Percentiles rank a stretch among this genome's conserved stretches.
phyloP scores from a whole-genome alignment of 352 stramenopile species.

The Blastocystis sp. region DNA sequence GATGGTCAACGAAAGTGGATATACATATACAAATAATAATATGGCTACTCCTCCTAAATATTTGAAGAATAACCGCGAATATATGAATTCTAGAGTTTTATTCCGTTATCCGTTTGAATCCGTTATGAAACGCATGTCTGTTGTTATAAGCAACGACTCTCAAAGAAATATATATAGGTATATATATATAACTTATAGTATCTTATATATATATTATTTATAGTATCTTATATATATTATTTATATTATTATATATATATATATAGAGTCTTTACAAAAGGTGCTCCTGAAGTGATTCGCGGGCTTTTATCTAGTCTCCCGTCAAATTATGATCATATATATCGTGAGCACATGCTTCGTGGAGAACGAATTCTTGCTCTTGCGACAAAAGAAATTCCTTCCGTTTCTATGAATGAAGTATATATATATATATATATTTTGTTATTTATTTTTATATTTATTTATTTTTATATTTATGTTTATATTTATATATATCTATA shows the following conservation, averaged over 20 bases:
- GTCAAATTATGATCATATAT: constrained; percentile 57
- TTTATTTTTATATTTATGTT: too few relatives aligned
- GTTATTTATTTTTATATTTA: too few relatives aligned
- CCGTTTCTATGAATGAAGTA: constrained; percentile 1
- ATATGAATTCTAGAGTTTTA: constrained; percentile 15
- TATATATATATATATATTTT: too few relatives aligned
- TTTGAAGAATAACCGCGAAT: constrained; percentile 56
- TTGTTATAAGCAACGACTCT: too few relatives aligned
- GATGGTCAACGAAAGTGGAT: constrained; percentile 82
- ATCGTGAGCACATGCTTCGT: constrained; percentile 50
- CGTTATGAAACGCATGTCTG: constrained; percentile 24
- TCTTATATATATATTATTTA: too few relatives aligned
- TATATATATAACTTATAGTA: too few relatives aligned
- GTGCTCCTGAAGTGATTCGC: constrained; percentile 75
- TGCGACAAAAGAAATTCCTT: constrained; percentile 68
- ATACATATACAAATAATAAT: constrained; percentile 42
- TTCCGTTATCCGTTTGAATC: constrained; percentile 25
- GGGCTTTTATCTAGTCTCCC: constrained; percentile 64
- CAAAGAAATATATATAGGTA: too few relatives aligned
- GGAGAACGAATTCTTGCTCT: constrained; percentile 74
- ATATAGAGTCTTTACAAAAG: constrained; percentile 77
- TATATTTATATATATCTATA: too few relatives aligned
- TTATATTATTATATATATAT: constrained; percentile 6
- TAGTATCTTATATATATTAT: too few relatives aligned
- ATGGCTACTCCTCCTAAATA: constrained; percentile 41